Base-by-base conservation (phyloP, 208 protist genomes). In the Jaenimonas drosophilae region DNA sequence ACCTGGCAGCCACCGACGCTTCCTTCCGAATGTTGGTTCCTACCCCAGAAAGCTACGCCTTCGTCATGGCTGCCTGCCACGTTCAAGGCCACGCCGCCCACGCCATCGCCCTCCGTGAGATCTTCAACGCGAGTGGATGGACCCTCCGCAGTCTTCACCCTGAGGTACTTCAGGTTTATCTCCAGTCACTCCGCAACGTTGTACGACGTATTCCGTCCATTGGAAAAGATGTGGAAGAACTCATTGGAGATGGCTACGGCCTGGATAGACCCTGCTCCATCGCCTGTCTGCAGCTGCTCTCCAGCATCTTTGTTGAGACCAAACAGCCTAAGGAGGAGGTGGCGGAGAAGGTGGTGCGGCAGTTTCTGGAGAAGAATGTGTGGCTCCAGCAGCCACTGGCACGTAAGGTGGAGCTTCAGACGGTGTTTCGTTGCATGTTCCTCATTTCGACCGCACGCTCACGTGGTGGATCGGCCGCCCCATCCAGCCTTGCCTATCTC, bases 341-440 rank as follows among this genome's bases (percentile, higher is more conserved):
- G 3, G 76, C 67, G 0, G 24, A 48, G 33, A 28, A 23, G 28
- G 46, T 83, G 6, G 52, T 77, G 27, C 21, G 47, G 9, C n/a
- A n/a, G n/a, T 34, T 58, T 20, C 87, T 82, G 39, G 78, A 92
- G 52, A 67, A 57, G 32, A 84, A 71, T 50, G 43, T 59, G 0
- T 92, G 78, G 74, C 72, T 68, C 9, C 77, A 88, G 60, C 59
- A 92, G 34, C 72, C 74, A 24, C 41, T 74, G 16, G 66, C 62
- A 17, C 62, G 83, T 0, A 77, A 84, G 43, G 39, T 65, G 7
- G 83, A 92, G 59, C 62, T 92, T 17, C 74, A 83, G 47, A 84
- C 73, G 0, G 59, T 92, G 3, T 88, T 88, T 39, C 75, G 79
- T 36, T 91, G 75, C 46, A 81, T 66, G 42, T 70, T 84, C 39